Base-by-base conservation (phyloP, 2,329 filamentous ascomycete species). In the Parastagonospora nodorum region DNA sequence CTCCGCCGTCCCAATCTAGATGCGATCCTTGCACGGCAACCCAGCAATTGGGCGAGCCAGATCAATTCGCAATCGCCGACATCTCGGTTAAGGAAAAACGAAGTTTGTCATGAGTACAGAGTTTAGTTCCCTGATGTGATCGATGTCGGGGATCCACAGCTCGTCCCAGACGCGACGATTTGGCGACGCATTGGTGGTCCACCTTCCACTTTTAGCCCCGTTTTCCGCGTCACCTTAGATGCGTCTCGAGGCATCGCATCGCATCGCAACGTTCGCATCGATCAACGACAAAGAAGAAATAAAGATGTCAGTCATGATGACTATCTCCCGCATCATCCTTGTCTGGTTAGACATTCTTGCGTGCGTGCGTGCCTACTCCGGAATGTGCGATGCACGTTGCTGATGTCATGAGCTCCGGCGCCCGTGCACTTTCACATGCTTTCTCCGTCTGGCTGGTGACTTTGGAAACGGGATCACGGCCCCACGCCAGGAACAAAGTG, bases 371-470 rank as follows among this genome's bases (percentile, higher is more conserved):
- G 12, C 33, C 5, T 16, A n/a, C n/a, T n/a, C n/a, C 14, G 33
- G 33, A 36, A 36, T 3, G 33, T 12, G 33, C 11, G n/a, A 36
- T 9, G 12, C 36, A 39, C 35, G 47, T 15, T 51, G 37, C 53
- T 51, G 53, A 57, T 53, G 50, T 56, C 53, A 54, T 56, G 39
- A 12, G 14, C 36, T 45, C 6, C 12, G 11, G 24, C 16, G 28
- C 24, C 42, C 53, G 53, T 50, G 53, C 43, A 43, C 43, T 58
- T 58, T 58, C 55, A 58, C 55, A 58, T 58, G 55, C 28, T 33
- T 47, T 16, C 9, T 8, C 40, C 48, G 30, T 35, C 31, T 31
- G 31, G 45, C 37, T 42, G 35, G 27, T 32, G 33, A 43, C 15
- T 31, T 24, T 16, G 30, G 43, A 46, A 38, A 57, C 51, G 51